Evolutionary conservation across 1,284 basidiomycete species (phyloP), one percentile per base, ranked within the genome.

Genomic region (Ceratorhiza oryzae-sativae): DNA sequence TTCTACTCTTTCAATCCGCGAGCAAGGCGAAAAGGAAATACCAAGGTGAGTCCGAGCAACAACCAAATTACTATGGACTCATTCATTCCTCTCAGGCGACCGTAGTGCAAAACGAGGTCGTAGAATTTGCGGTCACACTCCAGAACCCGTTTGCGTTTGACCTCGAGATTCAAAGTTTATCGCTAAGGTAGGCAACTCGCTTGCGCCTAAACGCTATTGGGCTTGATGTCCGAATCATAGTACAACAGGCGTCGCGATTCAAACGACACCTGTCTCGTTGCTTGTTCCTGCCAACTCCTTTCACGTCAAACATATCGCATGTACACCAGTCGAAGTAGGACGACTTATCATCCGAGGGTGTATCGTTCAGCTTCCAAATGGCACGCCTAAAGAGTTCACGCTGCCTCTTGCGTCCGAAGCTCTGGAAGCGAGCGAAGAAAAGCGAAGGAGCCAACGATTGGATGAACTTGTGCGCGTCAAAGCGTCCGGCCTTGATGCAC

Each of bases 91-190:
- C 82, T 81, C 85, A 87, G 83, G 83, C 85, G 1, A 78, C 91
- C 9, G 85, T 95, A 3, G 91, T 97, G 1, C 91, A 93, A 78
- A 91, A 91, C 75, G 97, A 99, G 80, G 80, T 81, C 2, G 83
- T 95, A 20, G 93, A 97, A 76, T 86, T 98, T 75, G 84, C 90
- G 32, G 84, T 98, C 34, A 91, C 91, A 10, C 81, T 99, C n/a
- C 87, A 89, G 73, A 99, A 99, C 78, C 93, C 94, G 0, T 97
- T 92, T 77, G 86, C 92, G 0, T 95, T 98, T 79, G 93, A 95
- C 73, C 84, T 99, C 10, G 94, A 97, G 73, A 80, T 98, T 30
- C 88, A 93, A 73, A 89, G 87, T 74, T 78, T 98, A 36, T 86
- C 88, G 10, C 83, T 98, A 9, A 91, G 94, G 95, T 95, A 76